Evolutionary conservation across 2,329 filamentous ascomycete species (phyloP).

Genomic region (Monosporascus sp.): DNA sequence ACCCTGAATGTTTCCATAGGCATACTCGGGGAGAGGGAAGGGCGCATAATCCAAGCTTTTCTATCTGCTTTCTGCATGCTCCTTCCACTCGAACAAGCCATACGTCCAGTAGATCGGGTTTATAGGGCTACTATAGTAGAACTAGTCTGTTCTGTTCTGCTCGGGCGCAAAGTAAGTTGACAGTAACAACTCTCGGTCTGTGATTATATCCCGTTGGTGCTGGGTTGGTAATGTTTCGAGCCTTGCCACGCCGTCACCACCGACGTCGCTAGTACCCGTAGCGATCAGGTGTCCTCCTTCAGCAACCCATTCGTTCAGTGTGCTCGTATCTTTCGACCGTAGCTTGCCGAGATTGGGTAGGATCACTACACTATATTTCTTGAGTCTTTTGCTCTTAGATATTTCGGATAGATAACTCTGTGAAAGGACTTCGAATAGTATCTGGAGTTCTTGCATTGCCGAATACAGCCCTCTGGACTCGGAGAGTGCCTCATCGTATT

Average conservation of each 20-base stretch:
- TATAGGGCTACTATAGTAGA: constrained; percentile 8
- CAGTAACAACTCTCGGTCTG: not conserved
- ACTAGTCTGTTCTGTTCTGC: constrained; percentile 1
- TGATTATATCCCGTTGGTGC: not conserved
- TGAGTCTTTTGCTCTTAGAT: not conserved
- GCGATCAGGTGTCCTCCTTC: constrained; percentile 8
- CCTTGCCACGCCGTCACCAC: not conserved
- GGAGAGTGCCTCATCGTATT: constrained; percentile 3
- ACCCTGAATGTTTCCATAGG: not conserved
- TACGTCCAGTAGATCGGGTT: constrained; percentile 9
- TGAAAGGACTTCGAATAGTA: constrained; percentile 11
- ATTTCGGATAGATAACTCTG: constrained; percentile 7
- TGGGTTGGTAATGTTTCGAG: not conserved
- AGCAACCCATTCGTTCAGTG: constrained; percentile 8
- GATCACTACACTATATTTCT: constrained; percentile 8
- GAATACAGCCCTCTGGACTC: constrained; percentile 13
- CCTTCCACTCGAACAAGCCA: constrained; percentile 8
- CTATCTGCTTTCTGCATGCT: constrained; percentile 1
- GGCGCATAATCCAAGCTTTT: constrained; percentile 2
- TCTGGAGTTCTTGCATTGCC: constrained; percentile 12
- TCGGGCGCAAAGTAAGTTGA: not conserved
- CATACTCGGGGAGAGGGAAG: not conserved
- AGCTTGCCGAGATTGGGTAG: constrained; percentile 10
- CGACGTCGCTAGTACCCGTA: constrained; percentile 6
- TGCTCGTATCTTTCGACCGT: not conserved